phyloP scores from a whole-genome alignment of 228 moss, liverwort and hornwort genomes.

The Sphagnum fallax region DNA sequence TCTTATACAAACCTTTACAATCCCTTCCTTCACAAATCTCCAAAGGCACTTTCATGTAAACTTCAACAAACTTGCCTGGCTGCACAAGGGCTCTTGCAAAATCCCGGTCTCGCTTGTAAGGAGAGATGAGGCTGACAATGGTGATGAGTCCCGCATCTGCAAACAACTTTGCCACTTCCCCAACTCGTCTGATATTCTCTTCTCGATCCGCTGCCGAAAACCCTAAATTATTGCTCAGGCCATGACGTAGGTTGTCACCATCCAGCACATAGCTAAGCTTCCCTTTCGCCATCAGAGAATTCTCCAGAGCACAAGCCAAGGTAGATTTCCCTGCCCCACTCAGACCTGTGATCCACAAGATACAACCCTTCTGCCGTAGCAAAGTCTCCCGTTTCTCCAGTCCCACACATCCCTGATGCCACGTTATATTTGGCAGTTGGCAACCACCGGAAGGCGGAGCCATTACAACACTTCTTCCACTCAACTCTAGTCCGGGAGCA shows the following conservation, averaged over 20 bases:
- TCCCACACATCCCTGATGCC: neutral
- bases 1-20: slow-evolving; percentile 66
- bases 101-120: slow-evolving; percentile 47
- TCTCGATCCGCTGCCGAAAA: slow-evolving; percentile 53
- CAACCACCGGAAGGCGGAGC: no score
- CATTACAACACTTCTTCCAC: no score
- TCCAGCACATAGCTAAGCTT: slow-evolving; percentile 43
- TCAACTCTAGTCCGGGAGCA: no score
- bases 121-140: slow-evolving; percentile 73
- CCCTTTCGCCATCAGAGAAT: slow-evolving; percentile 26
- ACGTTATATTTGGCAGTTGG: neutral
- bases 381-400: neutral
- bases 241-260: slow-evolving; percentile 49
- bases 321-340: slow-evolving; percentile 58
- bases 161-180: slow-evolving; percentile 63
- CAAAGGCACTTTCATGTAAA: slow-evolving; percentile 68
- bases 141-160: slow-evolving; percentile 62
- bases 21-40: slow-evolving; percentile 59
- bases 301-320: slow-evolving; percentile 39
- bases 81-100: slow-evolving; percentile 36
- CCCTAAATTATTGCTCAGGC: slow-evolving; percentile 49
- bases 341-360: slow-evolving; percentile 55
- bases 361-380: slow-evolving; percentile 7
- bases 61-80: slow-evolving; percentile 49
- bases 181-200: slow-evolving; percentile 72